Percentiles rank a stretch among this genome's conserved stretches.
Evolutionary conservation across 805 yeast genomes (phyloP).

Genomic region (Naumovozyma castellii): DNA sequence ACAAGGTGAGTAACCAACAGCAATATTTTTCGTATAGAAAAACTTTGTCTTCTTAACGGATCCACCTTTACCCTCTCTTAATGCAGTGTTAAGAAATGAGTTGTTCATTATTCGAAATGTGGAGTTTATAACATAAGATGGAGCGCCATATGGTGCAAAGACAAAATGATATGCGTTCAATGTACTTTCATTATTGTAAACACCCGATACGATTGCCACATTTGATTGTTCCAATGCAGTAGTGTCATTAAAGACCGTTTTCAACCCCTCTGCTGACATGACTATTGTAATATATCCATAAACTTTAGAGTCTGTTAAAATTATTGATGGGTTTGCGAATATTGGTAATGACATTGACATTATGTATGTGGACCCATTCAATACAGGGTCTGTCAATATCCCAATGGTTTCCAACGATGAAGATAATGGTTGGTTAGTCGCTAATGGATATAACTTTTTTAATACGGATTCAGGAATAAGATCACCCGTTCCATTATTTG

Average conservation of each 20-base stretch:
- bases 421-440: slow-evolving; percentile 38
- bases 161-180: slow-evolving; percentile 34
- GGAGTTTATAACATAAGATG: slow-evolving; percentile 11
- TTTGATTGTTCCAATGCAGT: slow-evolving; percentile 33
- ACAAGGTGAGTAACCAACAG: slow-evolving; percentile 48
- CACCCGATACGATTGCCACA: slow-evolving; percentile 27
- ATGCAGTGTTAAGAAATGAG: slow-evolving; percentile 30
- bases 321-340: slow-evolving; percentile 60
- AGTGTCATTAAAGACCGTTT: slow-evolving; percentile 33
- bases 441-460: slow-evolving; percentile 41
- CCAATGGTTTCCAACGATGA: slow-evolving; percentile 37
- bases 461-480: slow-evolving; percentile 27
- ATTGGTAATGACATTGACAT: slow-evolving; percentile 75
- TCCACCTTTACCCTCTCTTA: slow-evolving; percentile 35
- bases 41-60: slow-evolving; percentile 32
- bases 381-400: slow-evolving; percentile 58
- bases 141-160: slow-evolving; percentile 31
- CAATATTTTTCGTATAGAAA: slow-evolving; percentile 34
- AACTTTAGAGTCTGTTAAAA: slow-evolving; percentile 46
- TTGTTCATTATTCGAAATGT: slow-evolving; percentile 23
- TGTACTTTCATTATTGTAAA: slow-evolving; percentile 14
- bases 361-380: slow-evolving; percentile 39
- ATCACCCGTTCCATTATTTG: slow-evolving; percentile 34
- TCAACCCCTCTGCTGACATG: slow-evolving; percentile 38
- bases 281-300: slow-evolving; percentile 65